A percentile compares a stretch with the other conserved stretches of the same genome.
These are phyloP conservation scores for Phialophora macrospora DNA, from an alignment of 2,329 filamentous ascomycete species.

Conservation along the genomic window DNA sequence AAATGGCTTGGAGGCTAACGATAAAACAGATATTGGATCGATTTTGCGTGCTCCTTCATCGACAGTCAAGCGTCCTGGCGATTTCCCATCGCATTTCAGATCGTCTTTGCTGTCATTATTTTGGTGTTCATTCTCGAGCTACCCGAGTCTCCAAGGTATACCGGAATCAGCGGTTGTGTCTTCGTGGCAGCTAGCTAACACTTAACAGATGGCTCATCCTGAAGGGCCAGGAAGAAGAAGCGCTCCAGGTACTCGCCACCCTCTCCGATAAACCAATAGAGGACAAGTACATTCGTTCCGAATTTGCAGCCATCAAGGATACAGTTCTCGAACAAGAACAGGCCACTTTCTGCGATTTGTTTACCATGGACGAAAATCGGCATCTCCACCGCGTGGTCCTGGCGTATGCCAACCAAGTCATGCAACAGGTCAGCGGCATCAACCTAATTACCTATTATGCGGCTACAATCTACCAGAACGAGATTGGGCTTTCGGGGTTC, in stretches of 20 bases:
- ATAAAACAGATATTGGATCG: slow-evolving; percentile 17
- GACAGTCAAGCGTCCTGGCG: slow-evolving; percentile 22
- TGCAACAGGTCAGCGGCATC: slow-evolving; percentile 52
- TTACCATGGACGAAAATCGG: slow-evolving; percentile 62
- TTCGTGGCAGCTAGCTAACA: slow-evolving; percentile 43
- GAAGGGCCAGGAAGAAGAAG: slow-evolving; percentile 42
- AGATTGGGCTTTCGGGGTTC: slow-evolving; percentile 27
- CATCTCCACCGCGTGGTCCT: slow-evolving; percentile 62
- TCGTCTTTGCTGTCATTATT: slow-evolving; percentile 51
- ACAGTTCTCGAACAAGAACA: slow-evolving; percentile 59
- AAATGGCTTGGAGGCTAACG: not conserved
- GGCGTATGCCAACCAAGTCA: slow-evolving; percentile 64
- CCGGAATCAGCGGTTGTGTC: slow-evolving; percentile 40
- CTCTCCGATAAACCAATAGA: slow-evolving; percentile 55
- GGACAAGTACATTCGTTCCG: slow-evolving; percentile 51
- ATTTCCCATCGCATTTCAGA: slow-evolving; percentile 32
- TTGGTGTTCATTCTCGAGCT: slow-evolving; percentile 48
- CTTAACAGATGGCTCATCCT: slow-evolving; percentile 40
- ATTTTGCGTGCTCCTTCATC: slow-evolving; percentile 14
- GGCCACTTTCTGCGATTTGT: slow-evolving; percentile 61
- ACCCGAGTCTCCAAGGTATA: slow-evolving; percentile 52
- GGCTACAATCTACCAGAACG: slow-evolving; percentile 31
- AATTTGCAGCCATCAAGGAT: slow-evolving; percentile 60
- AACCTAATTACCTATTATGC: slow-evolving; percentile 40
- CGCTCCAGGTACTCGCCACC: slow-evolving; percentile 59